Conservation (phyloP, 2,329 filamentous ascomycete species). For the Stagonosporopsis vannaccii region DNA sequence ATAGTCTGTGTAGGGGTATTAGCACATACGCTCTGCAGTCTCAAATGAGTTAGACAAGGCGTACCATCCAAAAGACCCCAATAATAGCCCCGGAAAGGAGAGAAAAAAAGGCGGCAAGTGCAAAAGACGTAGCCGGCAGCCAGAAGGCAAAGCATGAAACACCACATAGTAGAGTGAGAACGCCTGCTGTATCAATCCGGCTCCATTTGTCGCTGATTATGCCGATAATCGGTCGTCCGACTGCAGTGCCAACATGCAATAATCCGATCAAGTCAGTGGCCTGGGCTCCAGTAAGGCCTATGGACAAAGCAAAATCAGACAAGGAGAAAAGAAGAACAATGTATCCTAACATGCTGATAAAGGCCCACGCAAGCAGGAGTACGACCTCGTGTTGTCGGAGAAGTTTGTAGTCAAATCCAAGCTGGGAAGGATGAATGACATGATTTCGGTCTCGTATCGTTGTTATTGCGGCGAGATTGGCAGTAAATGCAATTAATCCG, state of each 20-base stretch:
- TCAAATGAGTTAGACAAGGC: neutral
- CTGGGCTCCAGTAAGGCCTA: slow-evolving; percentile 51
- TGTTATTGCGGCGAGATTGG: slow-evolving; percentile 38
- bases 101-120: slow-evolving; percentile 53
- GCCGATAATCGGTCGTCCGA: slow-evolving; percentile 58
- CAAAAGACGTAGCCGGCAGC: slow-evolving; percentile 55
- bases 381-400: slow-evolving; percentile 47
- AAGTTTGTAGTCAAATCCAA: slow-evolving; percentile 47
- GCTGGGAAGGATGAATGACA: slow-evolving; percentile 43
- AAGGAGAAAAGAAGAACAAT: slow-evolving; percentile 57
- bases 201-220: slow-evolving; percentile 55
- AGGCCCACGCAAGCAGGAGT: slow-evolving; percentile 53
- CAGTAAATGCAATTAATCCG: slow-evolving; percentile 40
- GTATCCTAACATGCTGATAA: slow-evolving; percentile 58
- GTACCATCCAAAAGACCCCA: slow-evolving; percentile 59
- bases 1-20: slow-evolving; percentile 40
- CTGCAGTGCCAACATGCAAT: slow-evolving; percentile 57
- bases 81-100: slow-evolving; percentile 54
- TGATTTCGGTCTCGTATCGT: slow-evolving; percentile 47
- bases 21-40: neutral
- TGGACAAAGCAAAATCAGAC: slow-evolving; percentile 56
- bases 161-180: slow-evolving; percentile 50
- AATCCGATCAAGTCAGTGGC: slow-evolving; percentile 53
- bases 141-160: slow-evolving; percentile 54
- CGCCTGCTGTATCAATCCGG: slow-evolving; percentile 52